A percentile compares a stretch with the other conserved stretches of the same genome.
phyloP scores from a whole-genome alignment of 2,329 filamentous ascomycete species.

The Septoria linicola region DNA sequence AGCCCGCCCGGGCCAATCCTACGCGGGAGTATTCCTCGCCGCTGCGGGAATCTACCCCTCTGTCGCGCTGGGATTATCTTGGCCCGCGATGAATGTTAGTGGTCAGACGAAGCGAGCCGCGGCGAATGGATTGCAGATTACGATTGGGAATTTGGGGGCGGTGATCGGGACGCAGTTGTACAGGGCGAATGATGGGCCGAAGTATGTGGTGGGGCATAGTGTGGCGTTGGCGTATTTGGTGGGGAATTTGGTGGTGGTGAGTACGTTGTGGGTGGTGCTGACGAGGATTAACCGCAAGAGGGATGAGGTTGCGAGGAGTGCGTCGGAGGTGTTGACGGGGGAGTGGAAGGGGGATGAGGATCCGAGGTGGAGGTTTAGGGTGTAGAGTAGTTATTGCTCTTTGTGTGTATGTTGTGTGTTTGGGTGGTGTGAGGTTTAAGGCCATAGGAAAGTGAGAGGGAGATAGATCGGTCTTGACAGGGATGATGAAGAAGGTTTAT shows the following conservation, averaged over 20 bases:
- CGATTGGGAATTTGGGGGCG: constrained; percentile 67
- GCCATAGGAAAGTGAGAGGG: too few species aligned
- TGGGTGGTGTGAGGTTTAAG: too few species aligned
- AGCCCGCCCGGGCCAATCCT: constrained; percentile 43
- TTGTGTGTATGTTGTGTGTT: too few species aligned
- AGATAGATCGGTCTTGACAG: too few species aligned
- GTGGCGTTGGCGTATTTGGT: constrained; percentile 65
- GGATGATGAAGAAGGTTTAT: too few species aligned
- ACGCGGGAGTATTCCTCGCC: constrained; percentile 44
- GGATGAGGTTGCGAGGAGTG: constrained; percentile 46
- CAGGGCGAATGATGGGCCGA: constrained; percentile 58
- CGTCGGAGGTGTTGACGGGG: constrained; percentile 50
- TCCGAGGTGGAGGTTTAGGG: constrained; percentile 61
- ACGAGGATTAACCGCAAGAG: constrained; percentile 59
- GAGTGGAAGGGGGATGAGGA: constrained; percentile 65
- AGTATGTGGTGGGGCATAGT: constrained; percentile 65
- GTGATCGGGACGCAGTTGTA: constrained; percentile 71
- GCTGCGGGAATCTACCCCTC: constrained; percentile 65
- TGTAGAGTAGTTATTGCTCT: constrained; percentile 21
- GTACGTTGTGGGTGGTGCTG: constrained; percentile 54
- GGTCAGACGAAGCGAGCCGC: constrained; percentile 66
- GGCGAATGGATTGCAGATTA: constrained; percentile 70
- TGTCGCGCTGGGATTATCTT: constrained; percentile 62
- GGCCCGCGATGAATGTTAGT: constrained; percentile 70
- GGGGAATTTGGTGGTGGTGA: constrained; percentile 57